These are phyloP conservation scores for Colletotrichum sp. DNA, from an alignment of 2,329 filamentous ascomycete genomes.

Conservation along the genomic window DNA sequence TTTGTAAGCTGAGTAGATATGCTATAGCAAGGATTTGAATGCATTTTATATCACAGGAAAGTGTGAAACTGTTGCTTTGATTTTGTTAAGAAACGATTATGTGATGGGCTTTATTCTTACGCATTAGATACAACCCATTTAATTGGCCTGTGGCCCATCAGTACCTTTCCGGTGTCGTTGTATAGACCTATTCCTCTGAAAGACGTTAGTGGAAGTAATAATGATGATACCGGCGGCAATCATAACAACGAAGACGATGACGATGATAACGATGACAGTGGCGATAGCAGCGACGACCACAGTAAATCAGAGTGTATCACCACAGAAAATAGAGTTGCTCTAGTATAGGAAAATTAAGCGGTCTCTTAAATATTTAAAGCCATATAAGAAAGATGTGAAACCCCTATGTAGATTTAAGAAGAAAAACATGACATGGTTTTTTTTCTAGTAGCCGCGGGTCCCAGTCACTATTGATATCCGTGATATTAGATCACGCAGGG, in stretches of 20 bases:
- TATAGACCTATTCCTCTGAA: too few relatives aligned
- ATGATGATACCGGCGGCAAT: too few relatives aligned
- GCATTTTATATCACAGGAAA: not conserved
- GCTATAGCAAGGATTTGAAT: not conserved
- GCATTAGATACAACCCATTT: not conserved
- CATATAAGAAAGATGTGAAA: rapidly evolving
- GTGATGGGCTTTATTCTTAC: not conserved
- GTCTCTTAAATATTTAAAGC: rapidly evolving
- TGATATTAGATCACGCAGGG: not conserved
- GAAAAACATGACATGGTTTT: rapidly evolving
- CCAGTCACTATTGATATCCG: not conserved
- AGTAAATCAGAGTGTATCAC: rapidly evolving
- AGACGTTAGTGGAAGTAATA: too few relatives aligned
- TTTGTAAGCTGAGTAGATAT: not conserved
- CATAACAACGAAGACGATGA: too few relatives aligned
- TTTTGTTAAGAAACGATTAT: not conserved
- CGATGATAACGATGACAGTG: too few relatives aligned
- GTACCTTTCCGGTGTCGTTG: too few relatives aligned
- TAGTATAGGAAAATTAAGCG: rapidly evolving
- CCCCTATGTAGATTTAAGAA: not conserved
- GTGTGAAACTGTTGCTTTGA: not conserved
- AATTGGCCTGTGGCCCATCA: too few relatives aligned
- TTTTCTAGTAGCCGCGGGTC: rapidly evolving
- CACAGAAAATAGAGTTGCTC: not conserved
- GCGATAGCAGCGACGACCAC: not conserved